Evolutionary conservation across 176 grass and related monocot species (phyloP), one percentile per base, ranked within the genome.

Genomic region (Bromus sterilis): DNA sequence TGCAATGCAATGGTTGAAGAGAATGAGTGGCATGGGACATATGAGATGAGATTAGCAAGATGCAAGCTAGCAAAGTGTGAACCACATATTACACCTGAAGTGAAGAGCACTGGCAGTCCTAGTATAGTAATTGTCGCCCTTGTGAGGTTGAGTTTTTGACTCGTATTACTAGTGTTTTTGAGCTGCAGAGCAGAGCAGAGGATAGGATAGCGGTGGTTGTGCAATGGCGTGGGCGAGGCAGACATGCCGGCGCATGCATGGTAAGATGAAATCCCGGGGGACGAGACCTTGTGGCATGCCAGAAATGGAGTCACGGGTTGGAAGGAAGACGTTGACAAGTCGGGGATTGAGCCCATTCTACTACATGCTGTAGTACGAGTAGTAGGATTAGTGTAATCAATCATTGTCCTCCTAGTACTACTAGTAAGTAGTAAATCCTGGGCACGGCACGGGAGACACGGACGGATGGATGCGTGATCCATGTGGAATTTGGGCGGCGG

Each of bases 211-310:
- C 23, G 76, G 28, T 81, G 11, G 70, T 51, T 7, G 40, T 81
- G 68, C 10, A 26, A n/a, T 49, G 30, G 76, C 49, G 73, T 11
- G 18, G 30, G 34, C 4, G 56, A 2, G 43, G 42, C 43, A 78
- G 70, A 78, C 78, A 37, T 86, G 35, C 29, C 9, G 49, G 44
- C 13, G 24, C 74, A 44, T 79, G 68, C 29, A 49, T 66, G 66
- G 67, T 31, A 71, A 80, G 25, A 66, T 18, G 32, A 2, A 32
- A 32, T 0, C 3, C 1, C 8, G 4, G 20, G 6, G 15, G 48
- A 2, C 4, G 40, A 9, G 28, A 56, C 14, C 36, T 67, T 6
- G 75, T 40, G 71, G 76, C 63, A 80, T 21, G 18, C 20, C 21
- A n/a, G 34, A 66, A 66, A 36, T n/a, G 31, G 61, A 34, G 61